Evolutionary conservation across 2,329 filamentous ascomycete species (phyloP), one percentile per base, ranked within the genome.

Genomic region (Cordyceps militaris): DNA sequence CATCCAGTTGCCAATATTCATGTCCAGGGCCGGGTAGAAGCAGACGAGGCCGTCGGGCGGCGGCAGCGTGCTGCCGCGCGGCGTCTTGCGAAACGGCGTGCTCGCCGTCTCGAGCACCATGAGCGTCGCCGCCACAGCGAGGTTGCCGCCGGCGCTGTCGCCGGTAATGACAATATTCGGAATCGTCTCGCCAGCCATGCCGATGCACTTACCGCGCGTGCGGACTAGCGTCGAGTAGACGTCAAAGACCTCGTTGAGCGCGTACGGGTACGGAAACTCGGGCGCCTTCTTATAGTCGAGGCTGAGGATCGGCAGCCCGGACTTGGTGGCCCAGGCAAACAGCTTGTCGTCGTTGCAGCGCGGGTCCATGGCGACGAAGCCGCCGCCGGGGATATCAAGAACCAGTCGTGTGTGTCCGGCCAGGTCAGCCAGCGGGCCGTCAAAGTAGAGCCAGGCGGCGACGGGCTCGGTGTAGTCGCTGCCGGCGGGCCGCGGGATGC

Each of bases 1-100:
- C 92, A 99, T 97, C 94, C 94, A 99, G 71, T 92, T 97, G 38
- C 91, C 91, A 63, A 97, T 97, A 66, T 96, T 97, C 88, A 97
- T 91, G 66, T 97, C 94, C 59, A 99, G 75, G 0, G 87, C 86
- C 0, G 94, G 94, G 66, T 99, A 99, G 59, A 95, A 85, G 50
- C 96, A 79, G 0, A 97, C 79, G 8, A 97, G 73, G 0, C 91
- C 93, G 54, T 89, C 87, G 0, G 94, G 94, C 0, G 82, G 69
- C 0, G 91, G 87, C 6, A 96, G 77, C 2, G 84, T 76, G 21
- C 74, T 74, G 61, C 84, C 59, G 1, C 63, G 60, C 13, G 66
- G 60, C 11, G 62, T 61, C 40, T 71, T 66, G 16, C 66, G 64
- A 57, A 71, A 68, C 1, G 68, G 67, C 14, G 62, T 78, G 46